Conservation (phyloP, 352 stramenopile species). For the Pythium volutum region DNA sequence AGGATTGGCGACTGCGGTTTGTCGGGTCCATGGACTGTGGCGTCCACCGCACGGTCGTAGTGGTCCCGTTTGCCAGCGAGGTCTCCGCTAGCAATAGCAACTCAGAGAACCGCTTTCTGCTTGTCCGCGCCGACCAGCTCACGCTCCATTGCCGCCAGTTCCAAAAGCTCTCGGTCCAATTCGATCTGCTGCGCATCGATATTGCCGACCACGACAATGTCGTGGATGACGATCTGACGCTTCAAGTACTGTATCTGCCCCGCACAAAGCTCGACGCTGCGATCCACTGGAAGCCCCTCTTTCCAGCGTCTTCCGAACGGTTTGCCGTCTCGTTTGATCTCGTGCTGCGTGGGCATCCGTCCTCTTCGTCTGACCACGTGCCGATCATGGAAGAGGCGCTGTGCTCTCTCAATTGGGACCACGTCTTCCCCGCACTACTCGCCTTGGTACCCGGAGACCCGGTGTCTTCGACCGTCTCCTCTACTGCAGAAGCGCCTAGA, state of each 20-base stretch:
- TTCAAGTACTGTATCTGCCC: slow-evolving; percentile 28
- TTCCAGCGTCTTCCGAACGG: slow-evolving; percentile 4
- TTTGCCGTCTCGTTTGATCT: slow-evolving; percentile 61
- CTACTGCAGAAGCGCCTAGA: background rate
- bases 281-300: slow-evolving; percentile 28
- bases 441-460: slow-evolving; percentile 40
- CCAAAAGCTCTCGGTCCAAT: slow-evolving; percentile 43
- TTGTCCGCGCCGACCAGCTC: slow-evolving; percentile 25
- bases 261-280: slow-evolving; percentile 27
- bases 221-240: slow-evolving; percentile 7
- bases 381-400: slow-evolving; percentile 45
- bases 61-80: slow-evolving; percentile 35
- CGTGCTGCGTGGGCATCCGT: slow-evolving; percentile 29
- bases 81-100: too few relatives aligned
- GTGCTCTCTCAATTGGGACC: slow-evolving; percentile 65
- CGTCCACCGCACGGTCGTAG: slow-evolving; percentile 33
- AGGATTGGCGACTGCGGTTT: slow-evolving; percentile 42
- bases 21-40: slow-evolving; percentile 47
- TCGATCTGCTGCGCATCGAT: slow-evolving; percentile 23
- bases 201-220: slow-evolving; percentile 18
- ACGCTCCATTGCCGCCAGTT: slow-evolving; percentile 52
- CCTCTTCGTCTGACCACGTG: slow-evolving; percentile 28
- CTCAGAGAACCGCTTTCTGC: slow-evolving; percentile 5
- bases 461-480: background rate
- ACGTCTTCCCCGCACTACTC: slow-evolving; percentile 60